Conservation (phyloP, 2,329 filamentous ascomycete genomes). For the Falciphora oryzae region DNA sequence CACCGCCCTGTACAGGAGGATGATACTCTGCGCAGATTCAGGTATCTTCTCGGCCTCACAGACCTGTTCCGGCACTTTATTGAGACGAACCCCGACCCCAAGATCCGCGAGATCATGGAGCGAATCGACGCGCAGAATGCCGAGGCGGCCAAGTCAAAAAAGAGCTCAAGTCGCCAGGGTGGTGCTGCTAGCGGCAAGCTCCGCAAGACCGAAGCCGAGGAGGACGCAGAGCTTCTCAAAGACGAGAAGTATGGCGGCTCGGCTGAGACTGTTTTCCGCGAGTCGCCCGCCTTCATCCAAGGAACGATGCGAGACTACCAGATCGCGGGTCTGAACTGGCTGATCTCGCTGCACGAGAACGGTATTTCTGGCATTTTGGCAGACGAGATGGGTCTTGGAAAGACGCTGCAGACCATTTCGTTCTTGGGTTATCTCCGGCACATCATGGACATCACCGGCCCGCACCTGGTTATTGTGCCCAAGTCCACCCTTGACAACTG, state of each 20-base stretch:
- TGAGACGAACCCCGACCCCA: slow-evolving; percentile 92
- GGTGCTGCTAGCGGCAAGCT: slow-evolving; percentile 73
- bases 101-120: slow-evolving; percentile 86
- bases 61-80: slow-evolving; percentile 99
- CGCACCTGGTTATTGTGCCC: slow-evolving; percentile 85
- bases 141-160: slow-evolving; percentile 65
- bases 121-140: slow-evolving; percentile 93
- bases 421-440: slow-evolving; percentile 94
- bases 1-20: slow-evolving; percentile 59
- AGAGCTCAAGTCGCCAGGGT: slow-evolving; percentile 72
- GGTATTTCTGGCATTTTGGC: slow-evolving; percentile 97
- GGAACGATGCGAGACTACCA: slow-evolving; percentile 96
- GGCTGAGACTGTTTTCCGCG: slow-evolving; percentile 85
- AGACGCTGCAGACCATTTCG: slow-evolving; percentile 94
- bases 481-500: slow-evolving; percentile 99
- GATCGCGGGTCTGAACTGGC: slow-evolving; percentile 91
- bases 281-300: slow-evolving; percentile 85
- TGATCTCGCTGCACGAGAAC: slow-evolving; percentile 96
- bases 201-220: slow-evolving; percentile 91
- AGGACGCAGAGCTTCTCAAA: slow-evolving; percentile 82
- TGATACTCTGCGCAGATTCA: slow-evolving; percentile 89
- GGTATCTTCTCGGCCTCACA: slow-evolving; percentile 89
- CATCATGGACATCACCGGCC: slow-evolving; percentile 81
- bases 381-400: slow-evolving; percentile 98
- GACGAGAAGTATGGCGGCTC: slow-evolving; percentile 86